Evolutionary conservation across 371 early-diverging fungal species (phyloP), one percentile per base, ranked within the genome.

Genomic region (Homolaphlyctis polyrhiza): DNA sequence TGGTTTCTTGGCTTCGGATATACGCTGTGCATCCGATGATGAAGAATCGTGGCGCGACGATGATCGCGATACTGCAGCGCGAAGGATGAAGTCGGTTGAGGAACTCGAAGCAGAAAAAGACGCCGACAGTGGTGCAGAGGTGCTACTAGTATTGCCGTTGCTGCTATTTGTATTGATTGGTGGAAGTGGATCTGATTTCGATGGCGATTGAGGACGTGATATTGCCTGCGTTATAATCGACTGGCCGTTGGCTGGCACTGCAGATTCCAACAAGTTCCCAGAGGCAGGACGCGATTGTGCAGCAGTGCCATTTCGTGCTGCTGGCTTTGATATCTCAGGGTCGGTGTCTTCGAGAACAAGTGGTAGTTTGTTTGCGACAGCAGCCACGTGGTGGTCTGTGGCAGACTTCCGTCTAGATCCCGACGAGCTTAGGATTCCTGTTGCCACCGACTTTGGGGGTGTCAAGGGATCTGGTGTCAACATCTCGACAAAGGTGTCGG

Each of bases 221-320:
- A n/a, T n/a, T n/a, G n/a, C n/a, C n/a, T n/a, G n/a, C n/a, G n/a
- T n/a, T n/a, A n/a, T n/a, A n/a, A n/a, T n/a, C n/a, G n/a, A n/a
- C n/a, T n/a, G n/a, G n/a, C n/a, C n/a, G n/a, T n/a, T n/a, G n/a
- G n/a, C n/a, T n/a, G n/a, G n/a, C n/a, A n/a, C n/a, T n/a, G n/a
- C n/a, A n/a, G n/a, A n/a, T n/a, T n/a, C n/a, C n/a, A n/a, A n/a
- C n/a, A n/a, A n/a, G n/a, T n/a, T n/a, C n/a, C n/a, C n/a, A n/a
- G n/a, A n/a, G n/a, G 39, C 39, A 39, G 39, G 18, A 6, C 32
- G 52, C 52, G 8, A 21, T 27, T 51, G 52, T 6, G n/a, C 32
- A 45, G 45, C n/a, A n/a, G n/a, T n/a, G n/a, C n/a, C n/a, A 45
- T 45, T 45, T 51, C 25, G 52, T 14, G 52, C 6, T 51, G 52